These are phyloP conservation scores for Ustilago tritici DNA, from an alignment of 1,284 basidiomycete genomes.

Conservation along the genomic window DNA sequence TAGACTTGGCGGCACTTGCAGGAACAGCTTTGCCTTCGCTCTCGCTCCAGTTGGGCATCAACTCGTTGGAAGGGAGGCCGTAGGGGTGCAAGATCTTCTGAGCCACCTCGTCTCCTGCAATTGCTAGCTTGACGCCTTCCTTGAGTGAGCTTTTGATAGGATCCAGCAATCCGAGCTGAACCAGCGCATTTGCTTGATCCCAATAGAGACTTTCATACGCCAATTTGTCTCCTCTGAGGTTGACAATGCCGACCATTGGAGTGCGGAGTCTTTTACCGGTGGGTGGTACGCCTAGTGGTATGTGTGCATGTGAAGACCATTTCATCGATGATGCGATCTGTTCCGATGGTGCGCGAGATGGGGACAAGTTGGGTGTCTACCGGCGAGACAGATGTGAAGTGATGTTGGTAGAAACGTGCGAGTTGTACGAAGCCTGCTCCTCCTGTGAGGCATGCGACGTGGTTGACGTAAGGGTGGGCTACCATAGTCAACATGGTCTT, in stretches of 20 bases:
- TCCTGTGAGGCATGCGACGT: constrained; percentile 40
- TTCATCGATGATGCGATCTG: constrained; percentile 42
- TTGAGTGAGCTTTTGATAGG: constrained; percentile 18
- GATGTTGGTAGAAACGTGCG: constrained; percentile 37
- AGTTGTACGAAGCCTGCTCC: constrained; percentile 29
- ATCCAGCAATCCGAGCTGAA: constrained; percentile 28
- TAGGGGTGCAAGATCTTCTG: constrained; percentile 45
- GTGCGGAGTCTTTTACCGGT: constrained; percentile 28
- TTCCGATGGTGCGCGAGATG: constrained; percentile 29
- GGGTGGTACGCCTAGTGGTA: constrained; percentile 33
- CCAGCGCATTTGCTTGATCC: constrained; percentile 38
- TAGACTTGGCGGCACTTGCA: background rate
- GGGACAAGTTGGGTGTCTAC: constrained; percentile 23
- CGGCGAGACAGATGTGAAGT: constrained; percentile 33
- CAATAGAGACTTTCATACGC: constrained; percentile 45
- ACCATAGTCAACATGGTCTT: constrained; percentile 47
- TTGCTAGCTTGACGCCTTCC: constrained; percentile 13
- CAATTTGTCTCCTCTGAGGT: constrained; percentile 42
- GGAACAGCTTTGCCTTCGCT: constrained; percentile 26
- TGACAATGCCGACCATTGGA: constrained; percentile 46
- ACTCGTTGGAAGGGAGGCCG: constrained; percentile 27
- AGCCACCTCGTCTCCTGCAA: constrained; percentile 34
- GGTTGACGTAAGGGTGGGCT: constrained; percentile 36
- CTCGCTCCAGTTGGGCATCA: constrained; percentile 44
- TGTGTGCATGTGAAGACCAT: constrained; percentile 43